phyloP scores from a whole-genome alignment of 1,284 basidiomycete species.

The Xerocomus minutiporus region DNA sequence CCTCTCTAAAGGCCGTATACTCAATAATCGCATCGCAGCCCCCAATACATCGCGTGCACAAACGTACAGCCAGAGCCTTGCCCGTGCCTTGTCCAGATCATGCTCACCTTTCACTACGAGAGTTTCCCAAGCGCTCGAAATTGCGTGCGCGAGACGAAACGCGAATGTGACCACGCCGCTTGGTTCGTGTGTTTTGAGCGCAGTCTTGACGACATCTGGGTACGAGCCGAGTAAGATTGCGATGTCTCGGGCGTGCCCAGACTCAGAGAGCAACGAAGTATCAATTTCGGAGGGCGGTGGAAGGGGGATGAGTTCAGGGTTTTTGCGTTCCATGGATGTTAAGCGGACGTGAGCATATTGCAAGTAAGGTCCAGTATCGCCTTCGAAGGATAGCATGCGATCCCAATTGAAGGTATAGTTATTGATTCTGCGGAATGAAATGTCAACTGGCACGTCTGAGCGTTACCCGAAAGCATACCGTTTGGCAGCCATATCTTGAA shows the following conservation, averaged over 20 bases:
- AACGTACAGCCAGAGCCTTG: constrained; percentile 89
- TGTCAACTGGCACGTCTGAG: background rate
- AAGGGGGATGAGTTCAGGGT: constrained; percentile 83
- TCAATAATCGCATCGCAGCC: constrained; percentile 83
- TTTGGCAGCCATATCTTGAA: constrained; percentile 97
- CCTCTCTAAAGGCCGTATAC: constrained; percentile 83
- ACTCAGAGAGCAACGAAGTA: constrained; percentile 62
- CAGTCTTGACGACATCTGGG: constrained; percentile 86
- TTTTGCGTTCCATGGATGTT: constrained; percentile 90
- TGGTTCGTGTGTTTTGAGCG: constrained; percentile 85
- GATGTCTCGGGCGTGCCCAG: constrained; percentile 82
- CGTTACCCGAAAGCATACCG: constrained; percentile 45
- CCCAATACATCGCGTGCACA: constrained; percentile 86
- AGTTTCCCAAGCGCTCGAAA: constrained; percentile 86
- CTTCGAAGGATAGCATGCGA: constrained; percentile 94
- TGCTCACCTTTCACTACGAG: constrained; percentile 81
- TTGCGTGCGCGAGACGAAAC: constrained; percentile 75
- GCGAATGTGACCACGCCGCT: constrained; percentile 82
- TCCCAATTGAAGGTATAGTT: constrained; percentile 96
- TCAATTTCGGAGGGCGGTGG: constrained; percentile 67
- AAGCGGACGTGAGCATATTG: constrained; percentile 97
- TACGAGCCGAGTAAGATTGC: constrained; percentile 83
- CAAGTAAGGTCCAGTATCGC: constrained; percentile 93
- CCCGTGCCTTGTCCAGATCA: constrained; percentile 73
- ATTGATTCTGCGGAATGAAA: constrained; percentile 64